A percentile compares a stretch with the other conserved stretches of the same genome.
These are phyloP conservation scores for Linnemannia exigua DNA, from an alignment of 192 early-diverging fungal species.

Conservation along the genomic window DNA sequence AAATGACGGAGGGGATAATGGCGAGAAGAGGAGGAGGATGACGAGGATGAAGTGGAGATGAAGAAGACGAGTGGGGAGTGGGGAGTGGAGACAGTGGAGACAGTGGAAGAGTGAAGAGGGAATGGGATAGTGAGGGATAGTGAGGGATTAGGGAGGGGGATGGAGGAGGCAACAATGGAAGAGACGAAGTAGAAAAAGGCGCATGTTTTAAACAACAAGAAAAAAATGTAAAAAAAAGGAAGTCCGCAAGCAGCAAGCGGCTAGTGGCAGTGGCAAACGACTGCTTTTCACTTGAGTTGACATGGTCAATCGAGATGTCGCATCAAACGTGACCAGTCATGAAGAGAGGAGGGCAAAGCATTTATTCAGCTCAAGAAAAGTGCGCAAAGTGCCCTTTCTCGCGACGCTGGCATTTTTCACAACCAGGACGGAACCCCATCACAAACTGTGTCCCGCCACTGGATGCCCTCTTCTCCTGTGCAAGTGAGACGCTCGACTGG, in stretches of 20 bases:
- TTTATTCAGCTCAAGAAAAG: constrained; percentile 3
- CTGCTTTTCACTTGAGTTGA: not conserved
- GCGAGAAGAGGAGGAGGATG: not conserved
- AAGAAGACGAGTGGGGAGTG: not conserved
- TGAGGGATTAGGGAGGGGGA: not conserved
- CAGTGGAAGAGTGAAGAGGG: not conserved
- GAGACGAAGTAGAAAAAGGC: not conserved
- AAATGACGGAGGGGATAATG: not conserved
- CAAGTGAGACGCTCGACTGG: not conserved
- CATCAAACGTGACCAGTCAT: not conserved
- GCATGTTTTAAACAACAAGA: not conserved
- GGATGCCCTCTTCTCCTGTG: not conserved
- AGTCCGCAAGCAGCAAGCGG: too few relatives aligned
- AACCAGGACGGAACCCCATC: constrained; percentile 43
- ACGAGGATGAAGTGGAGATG: not conserved
- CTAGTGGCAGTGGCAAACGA: not conserved
- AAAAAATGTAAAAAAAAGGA: not conserved
- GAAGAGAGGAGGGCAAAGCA: not conserved
- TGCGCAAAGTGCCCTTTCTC: constrained; percentile 55
- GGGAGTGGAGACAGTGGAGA: not conserved
- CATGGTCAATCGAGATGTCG: not conserved
- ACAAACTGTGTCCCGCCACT: constrained; percentile 1
- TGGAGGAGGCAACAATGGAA: not conserved
- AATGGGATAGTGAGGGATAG: not conserved
- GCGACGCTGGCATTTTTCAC: constrained; percentile 34